These are phyloP conservation scores for Scheffersomyces stambukii DNA, from an alignment of 1,139 yeast genomes.

Conservation along the genomic window DNA sequence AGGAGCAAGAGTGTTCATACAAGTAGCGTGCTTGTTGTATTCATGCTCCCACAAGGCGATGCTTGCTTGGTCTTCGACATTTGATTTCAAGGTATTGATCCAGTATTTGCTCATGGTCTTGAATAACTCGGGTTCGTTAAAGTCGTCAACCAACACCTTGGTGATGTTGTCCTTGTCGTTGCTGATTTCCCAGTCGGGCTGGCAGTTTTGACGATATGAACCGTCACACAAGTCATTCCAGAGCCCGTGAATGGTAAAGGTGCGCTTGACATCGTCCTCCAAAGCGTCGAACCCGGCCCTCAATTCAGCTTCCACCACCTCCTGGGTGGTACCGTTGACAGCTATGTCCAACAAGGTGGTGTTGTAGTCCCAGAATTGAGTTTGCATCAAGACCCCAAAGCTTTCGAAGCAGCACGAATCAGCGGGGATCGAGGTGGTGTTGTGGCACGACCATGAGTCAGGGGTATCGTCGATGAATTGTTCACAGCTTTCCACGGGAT, in stretches of 20 bases:
- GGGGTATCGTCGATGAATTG: conserved; percentile 5
- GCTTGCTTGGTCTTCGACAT: conserved; percentile 24
- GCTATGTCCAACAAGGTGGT: conserved; percentile 18
- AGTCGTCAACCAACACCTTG: conserved; percentile 25
- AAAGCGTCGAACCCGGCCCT: conserved; percentile 5
- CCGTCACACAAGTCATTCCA: conserved; percentile 42
- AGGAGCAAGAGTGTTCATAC: conserved; percentile 39
- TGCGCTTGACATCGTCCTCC: conserved; percentile 12
- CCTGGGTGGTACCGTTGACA: conserved; percentile 15
- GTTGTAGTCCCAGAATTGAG: conserved; percentile 42
- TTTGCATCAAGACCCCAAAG: conserved; percentile 31
- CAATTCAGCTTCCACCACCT: conserved; percentile 9
- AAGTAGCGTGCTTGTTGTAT: conserved; percentile 44
- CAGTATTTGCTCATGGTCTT: conserved; percentile 31
- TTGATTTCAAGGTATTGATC: conserved; percentile 32
- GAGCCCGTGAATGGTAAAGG: conserved; percentile 40
- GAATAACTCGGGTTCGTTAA: conserved; percentile 25
- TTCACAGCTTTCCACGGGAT: conserved; percentile 10
- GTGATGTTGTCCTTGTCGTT: conserved; percentile 25
- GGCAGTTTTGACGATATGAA: conserved; percentile 29
- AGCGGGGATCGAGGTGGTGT: conserved; percentile 17
- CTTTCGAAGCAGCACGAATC: conserved; percentile 32
- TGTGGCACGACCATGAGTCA: conserved; percentile 24
- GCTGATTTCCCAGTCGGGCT: conserved; percentile 25
- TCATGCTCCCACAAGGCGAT: conserved; percentile 39